Evolutionary conservation across 257 asterid species (phyloP), one percentile per base, ranked within the genome.

Genomic region (Penstemon eatonii): DNA sequence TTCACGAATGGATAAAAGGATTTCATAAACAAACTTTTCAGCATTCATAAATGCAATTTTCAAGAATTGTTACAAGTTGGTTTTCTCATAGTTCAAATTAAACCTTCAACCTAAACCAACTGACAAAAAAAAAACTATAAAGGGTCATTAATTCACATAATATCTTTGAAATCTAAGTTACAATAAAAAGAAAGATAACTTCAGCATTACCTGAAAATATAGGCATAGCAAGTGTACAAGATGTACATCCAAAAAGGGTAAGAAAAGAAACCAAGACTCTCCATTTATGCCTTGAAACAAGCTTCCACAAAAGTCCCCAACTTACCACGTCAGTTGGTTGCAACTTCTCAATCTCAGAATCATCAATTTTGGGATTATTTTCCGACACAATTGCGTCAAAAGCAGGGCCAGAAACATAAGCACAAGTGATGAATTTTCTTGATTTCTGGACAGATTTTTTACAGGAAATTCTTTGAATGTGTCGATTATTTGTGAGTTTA

Each of bases 201-300:
- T 68, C 49, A 9, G 50, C 69, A 46, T 1, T 76, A 86, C 97
- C 98, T 36, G 96, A 85, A 64, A 10, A 89, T 40, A 88, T 45
- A 62, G 99, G 97, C 95, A 93, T 81, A 36, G 97, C 77, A 56
- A 93, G 95, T 47, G 93, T 81, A 77, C 93, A 85, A 68, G 79
- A 75, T 1, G 96, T 82, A 68, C 97, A 85, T 68, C 87, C 87
- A 59, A 90, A 47, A 11, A 93, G 94, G 19, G 94, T 69, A 10
- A 85, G 60, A 72, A 81, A 38, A 2, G 92, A 87, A 78, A 72
- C 80, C 70, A 81, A 70, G 47, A 87, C 89, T 73, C 85, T 89
- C 84, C 85, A 72, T 81, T 93, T 93, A 65, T 93, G 88, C 67
- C 77, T 76, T 56, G 85, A 87, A 60, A 88, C 46, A 62, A 90